Base-by-base conservation (phyloP, 2,329 filamentous ascomycete genomes). In the Penicillium sp. region DNA sequence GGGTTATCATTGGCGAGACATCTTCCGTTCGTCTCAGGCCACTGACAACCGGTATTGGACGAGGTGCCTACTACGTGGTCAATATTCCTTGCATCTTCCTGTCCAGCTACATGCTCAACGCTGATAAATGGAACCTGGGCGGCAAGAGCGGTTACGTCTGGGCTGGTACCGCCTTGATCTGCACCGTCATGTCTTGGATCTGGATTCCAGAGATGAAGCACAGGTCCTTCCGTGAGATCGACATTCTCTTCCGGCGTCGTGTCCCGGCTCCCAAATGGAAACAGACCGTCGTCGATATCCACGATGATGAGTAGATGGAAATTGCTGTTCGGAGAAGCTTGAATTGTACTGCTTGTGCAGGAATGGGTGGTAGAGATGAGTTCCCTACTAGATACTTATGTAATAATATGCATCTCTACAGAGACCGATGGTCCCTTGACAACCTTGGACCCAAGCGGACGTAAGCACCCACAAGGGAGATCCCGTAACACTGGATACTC, bases 21-120 rank as follows among this genome's bases (percentile, higher is more conserved):
- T 86, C 85, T 0, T 74, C 85, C 44, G 79, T 87, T 48, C 84
- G 85, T 55, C 84, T 88, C 24, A 69, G 85, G 41, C 82, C 85
- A 40, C 72, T 87, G n/a, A 87, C 82, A 3, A 87, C 84, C 20
- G 85, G 84, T 68, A 70, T 87, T 43, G 85, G 85, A 65, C 84
- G 85, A 65, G 84, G 71, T 46, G 71, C 76, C 10, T 88, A 88
- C 77, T 87, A 88, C 70, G 61, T 85, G 4, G 73, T 84, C 55
- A 80, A 87, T 52, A 87, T 87, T 66, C 84, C 84, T 61, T 85
- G 82, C 63, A 87, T 87, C 64, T 87, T 84, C 79, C 78, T 84
- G 8, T 68, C 76, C 7, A 81, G 76, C 56, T 84, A 80, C 62
- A 83, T 86, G 80, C 82, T 86, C 56, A 86, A 86, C 77, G 68